A percentile compares a stretch with the other conserved stretches of the same genome.
Conservation (phyloP, 495 filamentous ascomycete genomes). For the Annulohypoxylon moriforme region DNA sequence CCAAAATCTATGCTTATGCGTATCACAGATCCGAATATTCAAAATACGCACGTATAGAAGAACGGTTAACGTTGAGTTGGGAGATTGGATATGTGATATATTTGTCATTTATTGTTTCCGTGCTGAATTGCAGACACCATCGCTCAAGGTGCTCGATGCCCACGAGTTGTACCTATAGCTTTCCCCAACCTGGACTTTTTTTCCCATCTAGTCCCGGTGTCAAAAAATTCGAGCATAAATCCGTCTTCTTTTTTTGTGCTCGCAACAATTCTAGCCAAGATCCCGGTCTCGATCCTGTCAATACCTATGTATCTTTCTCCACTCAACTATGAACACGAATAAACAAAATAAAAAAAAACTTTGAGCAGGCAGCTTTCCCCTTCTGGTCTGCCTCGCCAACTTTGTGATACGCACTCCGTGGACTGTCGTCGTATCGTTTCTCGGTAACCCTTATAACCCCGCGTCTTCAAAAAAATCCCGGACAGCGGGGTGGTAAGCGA, state of each 20-base stretch:
- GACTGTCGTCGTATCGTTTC: constrained; percentile 15
- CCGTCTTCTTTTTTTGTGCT: background rate
- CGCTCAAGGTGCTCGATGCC: background rate
- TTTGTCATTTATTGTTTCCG: constrained; percentile 24
- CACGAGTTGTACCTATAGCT: background rate
- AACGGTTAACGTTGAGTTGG: background rate
- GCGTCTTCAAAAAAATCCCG: constrained; percentile 1
- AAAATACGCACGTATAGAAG: background rate
- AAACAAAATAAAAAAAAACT: constrained; percentile 21
- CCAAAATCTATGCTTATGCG: background rate
- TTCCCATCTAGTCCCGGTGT: background rate
- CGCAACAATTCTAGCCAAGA: constrained; percentile 8
- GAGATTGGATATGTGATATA: constrained; percentile 21
- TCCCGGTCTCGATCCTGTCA: background rate
- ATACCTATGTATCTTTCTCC: constrained; percentile 10
- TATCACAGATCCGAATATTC: background rate
- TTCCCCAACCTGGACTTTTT: background rate
- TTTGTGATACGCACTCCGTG: constrained; percentile 13
- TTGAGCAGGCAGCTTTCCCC: background rate
- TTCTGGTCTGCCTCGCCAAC: constrained; percentile 1
- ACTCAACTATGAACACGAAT: constrained; percentile 36
- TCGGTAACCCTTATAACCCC: constrained; percentile 7
- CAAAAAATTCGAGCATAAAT: background rate
- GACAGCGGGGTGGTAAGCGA: constrained; percentile 32
- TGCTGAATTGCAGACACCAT: constrained; percentile 3